These are phyloP conservation scores for Metarhizium sp. DNA, from an alignment of 2,329 filamentous ascomycete genomes.

Conservation along the genomic window DNA sequence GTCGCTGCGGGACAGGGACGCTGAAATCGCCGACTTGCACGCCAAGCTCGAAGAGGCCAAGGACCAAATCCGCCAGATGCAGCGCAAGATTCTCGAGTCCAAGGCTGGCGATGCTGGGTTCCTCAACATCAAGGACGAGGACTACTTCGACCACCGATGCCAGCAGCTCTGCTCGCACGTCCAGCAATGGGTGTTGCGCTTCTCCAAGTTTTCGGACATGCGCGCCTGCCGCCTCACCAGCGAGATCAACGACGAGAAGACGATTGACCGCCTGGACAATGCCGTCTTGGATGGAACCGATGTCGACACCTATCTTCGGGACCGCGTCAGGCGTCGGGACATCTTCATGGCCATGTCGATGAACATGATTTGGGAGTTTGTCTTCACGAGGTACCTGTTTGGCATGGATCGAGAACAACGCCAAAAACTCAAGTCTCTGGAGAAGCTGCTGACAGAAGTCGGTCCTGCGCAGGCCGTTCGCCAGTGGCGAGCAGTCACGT, in stretches of 20 bases:
- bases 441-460: slow-evolving; percentile 84
- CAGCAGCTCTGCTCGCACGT: slow-evolving; percentile 93
- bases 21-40: slow-evolving; percentile 70
- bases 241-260: slow-evolving; percentile 85
- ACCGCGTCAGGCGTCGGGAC: slow-evolving; percentile 81
- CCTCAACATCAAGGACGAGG: slow-evolving; percentile 74
- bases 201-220: slow-evolving; percentile 96
- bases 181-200: slow-evolving; percentile 94
- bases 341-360: slow-evolving; percentile 98
- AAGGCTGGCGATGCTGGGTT: slow-evolving; percentile 61
- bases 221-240: slow-evolving; percentile 73
- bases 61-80: slow-evolving; percentile 44
- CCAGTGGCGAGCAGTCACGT: slow-evolving; percentile 91
- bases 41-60: slow-evolving; percentile 68
- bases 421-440: slow-evolving; percentile 91
- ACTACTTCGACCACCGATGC: slow-evolving; percentile 91
- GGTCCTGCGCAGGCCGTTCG: slow-evolving; percentile 84
- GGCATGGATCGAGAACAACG: slow-evolving; percentile 97
- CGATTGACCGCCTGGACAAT: slow-evolving; percentile 90
- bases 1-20: slow-evolving; percentile 71
- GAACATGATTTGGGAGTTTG: slow-evolving; percentile 98
- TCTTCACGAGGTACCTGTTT: slow-evolving; percentile 96
- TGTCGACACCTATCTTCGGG: slow-evolving; percentile 77
- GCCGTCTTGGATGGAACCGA: slow-evolving; percentile 89
- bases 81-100: slow-evolving; percentile 44